Evolutionary conservation across 2,329 filamentous ascomycete genomes (phyloP), one percentile per base, ranked within the genome.

Genomic region (Monilinia polystroma): DNA sequence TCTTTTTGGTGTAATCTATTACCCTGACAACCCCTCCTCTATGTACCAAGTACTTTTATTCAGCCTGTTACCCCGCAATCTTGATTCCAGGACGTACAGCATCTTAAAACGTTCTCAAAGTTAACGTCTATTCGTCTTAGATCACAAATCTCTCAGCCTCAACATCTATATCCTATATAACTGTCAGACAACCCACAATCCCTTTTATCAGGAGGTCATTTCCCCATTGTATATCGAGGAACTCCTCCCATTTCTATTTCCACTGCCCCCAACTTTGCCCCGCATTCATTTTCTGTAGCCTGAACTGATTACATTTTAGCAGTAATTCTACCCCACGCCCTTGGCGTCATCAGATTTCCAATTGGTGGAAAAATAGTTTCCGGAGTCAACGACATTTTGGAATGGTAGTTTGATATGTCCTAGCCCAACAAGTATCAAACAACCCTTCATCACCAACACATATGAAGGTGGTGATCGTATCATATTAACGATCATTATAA

Each of bases 281-380:
- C 35, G 63, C n/a, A 60, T 32, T 16, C 38, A 4, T n/a, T 63
- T 29, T n/a, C 23, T 20, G 43, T 45, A 38, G 62, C 26, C 16
- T 26, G 20, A 56, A 55, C 62, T 49, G 20, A 38, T 38, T 18
- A 4, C 18, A 38, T 56, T 35, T 12, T 53, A 26, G 26, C 41
- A 41, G 43, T 26, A 26, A 23, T 41, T 59, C 11, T 58, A 65
- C 63, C 63, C 63, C 63, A 65, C 54, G 63, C n/a, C 43, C 43
- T 65, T 60, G 45, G 63, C 63, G 38, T 65, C 20, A 53, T 45
- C 35, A 43, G n/a, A 4, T 16, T 32, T 1, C 14, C 16, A 10
- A 65, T 60, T 65, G 63, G 63, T 59, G 63, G 63, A 60, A 65
- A n/a, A 65, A 59, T 41, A 52, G 6, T n/a, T 59, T 59, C 54